phyloP scores from a whole-genome alignment of 768 basidiomycete species.

The Coprinellus micaceus region DNA sequence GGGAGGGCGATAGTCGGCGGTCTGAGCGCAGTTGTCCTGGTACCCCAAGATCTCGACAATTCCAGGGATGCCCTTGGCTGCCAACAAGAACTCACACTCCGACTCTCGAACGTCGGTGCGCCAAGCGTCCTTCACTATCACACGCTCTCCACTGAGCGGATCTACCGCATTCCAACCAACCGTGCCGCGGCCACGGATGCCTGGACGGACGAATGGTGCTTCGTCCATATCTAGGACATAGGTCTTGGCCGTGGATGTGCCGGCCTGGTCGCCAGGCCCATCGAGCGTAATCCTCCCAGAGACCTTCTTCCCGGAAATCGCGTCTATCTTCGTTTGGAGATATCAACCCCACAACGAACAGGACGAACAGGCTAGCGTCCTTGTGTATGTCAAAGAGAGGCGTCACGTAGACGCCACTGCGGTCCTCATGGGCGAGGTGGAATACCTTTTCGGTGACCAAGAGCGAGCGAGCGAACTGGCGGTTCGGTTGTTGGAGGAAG shows the following conservation, averaged over 20 bases:
- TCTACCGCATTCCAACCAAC: not conserved
- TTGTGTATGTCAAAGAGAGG: not conserved
- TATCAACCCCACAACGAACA: not conserved
- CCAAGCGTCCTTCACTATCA: not conserved
- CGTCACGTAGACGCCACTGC: not conserved
- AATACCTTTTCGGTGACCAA: not conserved
- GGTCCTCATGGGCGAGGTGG: slow-evolving; percentile 2
- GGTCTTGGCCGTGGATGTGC: not conserved
- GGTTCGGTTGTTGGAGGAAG: not conserved
- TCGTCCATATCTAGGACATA: not conserved
- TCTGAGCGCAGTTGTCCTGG: not conserved
- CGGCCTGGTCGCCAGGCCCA: not conserved
- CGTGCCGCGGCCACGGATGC: not conserved
- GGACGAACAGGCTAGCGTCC: not conserved
- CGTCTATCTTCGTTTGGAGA: not conserved
- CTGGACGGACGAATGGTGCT: not conserved
- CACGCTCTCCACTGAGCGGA: not conserved
- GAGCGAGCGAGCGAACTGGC: slow-evolving; percentile 1
- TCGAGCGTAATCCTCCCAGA: not conserved
- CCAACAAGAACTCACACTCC: not conserved
- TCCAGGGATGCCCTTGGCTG: not conserved
- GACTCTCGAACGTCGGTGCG: not conserved
- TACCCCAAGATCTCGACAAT: not conserved
- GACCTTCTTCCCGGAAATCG: not conserved
- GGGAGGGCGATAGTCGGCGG: not conserved